Conservation (phyloP, 345 rosid genomes). For the Odontarrhena argentea region DNA sequence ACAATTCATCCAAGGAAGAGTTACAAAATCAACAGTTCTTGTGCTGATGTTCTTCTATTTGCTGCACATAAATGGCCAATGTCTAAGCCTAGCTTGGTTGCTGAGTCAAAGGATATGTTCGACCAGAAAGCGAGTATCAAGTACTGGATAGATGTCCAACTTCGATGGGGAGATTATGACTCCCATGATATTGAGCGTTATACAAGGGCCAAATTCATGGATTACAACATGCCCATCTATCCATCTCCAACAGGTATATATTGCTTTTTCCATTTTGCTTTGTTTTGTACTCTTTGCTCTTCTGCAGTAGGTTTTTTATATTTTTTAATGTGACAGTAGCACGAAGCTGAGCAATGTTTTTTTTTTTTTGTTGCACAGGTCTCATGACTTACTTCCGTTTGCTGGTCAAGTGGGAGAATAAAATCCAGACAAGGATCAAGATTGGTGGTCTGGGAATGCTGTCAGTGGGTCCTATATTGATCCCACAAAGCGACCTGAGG, state of each 20-base stretch:
- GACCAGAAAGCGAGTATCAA: constrained; percentile 99
- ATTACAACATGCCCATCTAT: constrained; percentile 98
- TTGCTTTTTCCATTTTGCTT: constrained; percentile 15
- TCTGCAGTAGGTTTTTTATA: not conserved
- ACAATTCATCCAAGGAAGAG: constrained; percentile 94
- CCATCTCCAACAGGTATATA: constrained; percentile 96
- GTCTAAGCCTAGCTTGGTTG: constrained; percentile 99
- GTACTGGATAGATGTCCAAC: constrained; percentile 98
- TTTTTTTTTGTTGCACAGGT: no score
- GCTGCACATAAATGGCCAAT: constrained; percentile 99
- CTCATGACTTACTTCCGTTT: no score
- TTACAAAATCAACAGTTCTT: constrained; percentile 99
- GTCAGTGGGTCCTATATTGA: no score
- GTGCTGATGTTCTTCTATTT: constrained; percentile 97
- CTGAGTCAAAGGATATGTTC: constrained; percentile 97
- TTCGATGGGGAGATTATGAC: constrained; percentile 99
- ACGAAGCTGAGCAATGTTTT: no score
- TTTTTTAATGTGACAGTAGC: no score
- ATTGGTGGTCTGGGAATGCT: no score
- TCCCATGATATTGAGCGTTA: constrained; percentile 99
- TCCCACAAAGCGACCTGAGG: no score
- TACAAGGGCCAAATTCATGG: constrained; percentile 99
- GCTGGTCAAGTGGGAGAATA: no score
- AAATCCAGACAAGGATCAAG: no score
- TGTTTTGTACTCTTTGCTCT: not conserved